These are phyloP conservation scores for Phytophthora ramorum DNA, from an alignment of 352 stramenopile genomes.

Conservation along the genomic window DNA sequence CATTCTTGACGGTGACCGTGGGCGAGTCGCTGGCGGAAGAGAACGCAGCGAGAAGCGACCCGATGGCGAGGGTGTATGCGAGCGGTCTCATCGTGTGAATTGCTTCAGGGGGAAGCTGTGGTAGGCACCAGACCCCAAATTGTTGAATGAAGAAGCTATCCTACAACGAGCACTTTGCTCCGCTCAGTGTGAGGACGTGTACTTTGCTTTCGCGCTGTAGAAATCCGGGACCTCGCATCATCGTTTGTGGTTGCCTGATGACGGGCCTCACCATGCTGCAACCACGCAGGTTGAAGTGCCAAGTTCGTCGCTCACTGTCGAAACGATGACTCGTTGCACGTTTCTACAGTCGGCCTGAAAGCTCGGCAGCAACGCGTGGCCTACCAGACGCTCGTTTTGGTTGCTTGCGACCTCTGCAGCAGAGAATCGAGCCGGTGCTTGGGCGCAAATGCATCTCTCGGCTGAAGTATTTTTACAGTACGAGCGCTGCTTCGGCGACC, in stretches of 20 bases:
- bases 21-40: slow-evolving; percentile 5
- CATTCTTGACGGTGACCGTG: slow-evolving; percentile 34
- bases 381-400: too few species aligned
- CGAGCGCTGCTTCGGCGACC: neutral
- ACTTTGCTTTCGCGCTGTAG: neutral
- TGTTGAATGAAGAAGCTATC: neutral
- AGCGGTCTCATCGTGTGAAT: slow-evolving; percentile 4
- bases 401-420: too few species aligned
- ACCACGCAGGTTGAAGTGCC: neutral
- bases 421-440: neutral
- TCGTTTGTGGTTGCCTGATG: neutral
- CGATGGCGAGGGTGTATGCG: neutral
- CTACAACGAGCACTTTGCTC: neutral
- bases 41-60: neutral
- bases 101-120: neutral
- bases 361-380: too few species aligned
- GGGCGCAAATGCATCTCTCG: too few species aligned
- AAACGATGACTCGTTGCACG: neutral
- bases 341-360: neutral
- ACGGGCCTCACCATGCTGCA: neutral
- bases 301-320: too few species aligned
- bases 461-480: slow-evolving; percentile 1
- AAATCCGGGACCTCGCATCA: neutral
- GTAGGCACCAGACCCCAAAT: neutral
- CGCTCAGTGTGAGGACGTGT: neutral